Conservation (phyloP, 495 filamentous ascomycete genomes). For the Clohesyomyces aquaticus region DNA sequence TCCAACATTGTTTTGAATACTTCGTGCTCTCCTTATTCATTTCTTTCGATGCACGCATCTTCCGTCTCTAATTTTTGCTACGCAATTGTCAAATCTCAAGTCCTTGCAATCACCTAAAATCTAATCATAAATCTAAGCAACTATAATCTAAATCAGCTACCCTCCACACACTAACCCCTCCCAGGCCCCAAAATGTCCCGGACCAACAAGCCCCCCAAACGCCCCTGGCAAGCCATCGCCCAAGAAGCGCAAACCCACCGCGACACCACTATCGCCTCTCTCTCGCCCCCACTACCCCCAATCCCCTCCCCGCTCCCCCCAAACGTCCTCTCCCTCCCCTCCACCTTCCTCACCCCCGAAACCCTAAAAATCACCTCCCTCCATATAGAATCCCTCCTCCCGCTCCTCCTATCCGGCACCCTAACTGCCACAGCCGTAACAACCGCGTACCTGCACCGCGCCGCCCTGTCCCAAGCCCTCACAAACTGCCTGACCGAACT, state of each 20-base stretch:
- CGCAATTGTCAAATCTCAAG: too few species aligned
- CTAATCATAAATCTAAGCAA: too few species aligned
- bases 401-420: constrained; percentile 51
- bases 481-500: constrained; percentile 70
- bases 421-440: constrained; percentile 55
- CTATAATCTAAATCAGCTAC: too few species aligned
- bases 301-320: constrained; percentile 45
- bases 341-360: constrained; percentile 49
- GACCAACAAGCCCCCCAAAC: constrained; percentile 6
- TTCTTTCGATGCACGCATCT: too few species aligned
- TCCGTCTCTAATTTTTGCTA: too few species aligned
- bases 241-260: constrained; percentile 52
- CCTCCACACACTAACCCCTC: background rate
- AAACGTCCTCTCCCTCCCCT: constrained; percentile 51
- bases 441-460: constrained; percentile 63
- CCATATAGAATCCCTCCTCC: constrained; percentile 50
- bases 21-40: too few species aligned
- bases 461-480: constrained; percentile 62
- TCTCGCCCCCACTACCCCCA: constrained; percentile 46
- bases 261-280: constrained; percentile 49
- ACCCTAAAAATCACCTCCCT: constrained; percentile 58
- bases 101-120: too few species aligned
- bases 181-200: constrained; percentile 7
- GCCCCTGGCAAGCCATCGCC: constrained; percentile 55
- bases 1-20: too few species aligned